Base-by-base conservation (phyloP, 2,329 filamentous ascomycete genomes). In the Botrytis medusae region DNA sequence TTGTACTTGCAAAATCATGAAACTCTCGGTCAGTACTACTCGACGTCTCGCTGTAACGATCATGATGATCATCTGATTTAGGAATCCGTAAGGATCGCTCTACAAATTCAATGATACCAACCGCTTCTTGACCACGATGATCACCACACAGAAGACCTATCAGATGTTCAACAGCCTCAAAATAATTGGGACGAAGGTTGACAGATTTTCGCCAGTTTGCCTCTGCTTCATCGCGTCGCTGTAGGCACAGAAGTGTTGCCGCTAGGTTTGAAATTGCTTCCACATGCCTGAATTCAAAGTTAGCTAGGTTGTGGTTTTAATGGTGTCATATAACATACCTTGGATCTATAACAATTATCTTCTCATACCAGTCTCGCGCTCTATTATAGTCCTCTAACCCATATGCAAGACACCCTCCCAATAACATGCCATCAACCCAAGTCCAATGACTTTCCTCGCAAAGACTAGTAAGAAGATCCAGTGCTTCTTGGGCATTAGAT, bases 231-330 rank as follows among this genome's bases (percentile, higher is more conserved):
- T 92, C 88, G 74, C 92, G 92, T 74, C 92, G 90, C 74, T 93
- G 91, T 16, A 98, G 87, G 73, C 94, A 94, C 77, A 97, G 90
- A 37, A 97, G 85, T 1, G 95, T 94, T 34, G 95, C 95, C 34
- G 95, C 96, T 74, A 97, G 89, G 81, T 98, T 98, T 34, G 95
- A 97, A 61, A 96, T 91, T 34, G 95, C 94, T 84, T 99, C 96
- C 67, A 98, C 92, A 81, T 98, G 93, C 78, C 74, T 81, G 48
- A 54, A 6, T 40, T 20, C 57, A 12, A 70, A 48, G 68, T 76
- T 76, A 75, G 72, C 46, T 44, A 29, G 25, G 25, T 12, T 25
- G n/a, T 29, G 29, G 14, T 44, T 20, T n/a, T 22, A 18, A 64
- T n/a, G n/a, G 14, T 3, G 22, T 37, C 29, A 61, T 63, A 46